Evolutionary conservation across 306 rosid genomes (phyloP), one percentile per base, ranked within the genome.

Genomic region (Argentina anserina): DNA sequence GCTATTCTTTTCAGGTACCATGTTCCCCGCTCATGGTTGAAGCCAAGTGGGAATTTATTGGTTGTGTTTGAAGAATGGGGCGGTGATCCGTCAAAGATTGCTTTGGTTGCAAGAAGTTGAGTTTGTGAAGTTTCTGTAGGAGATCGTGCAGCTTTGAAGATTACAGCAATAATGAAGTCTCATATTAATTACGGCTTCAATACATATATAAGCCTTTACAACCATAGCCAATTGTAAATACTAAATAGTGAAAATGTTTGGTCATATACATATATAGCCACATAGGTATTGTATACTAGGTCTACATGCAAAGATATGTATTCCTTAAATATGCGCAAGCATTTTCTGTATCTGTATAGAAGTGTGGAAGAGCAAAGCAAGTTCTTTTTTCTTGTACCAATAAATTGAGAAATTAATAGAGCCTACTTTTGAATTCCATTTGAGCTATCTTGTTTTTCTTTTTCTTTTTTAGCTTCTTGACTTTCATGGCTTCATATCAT

Each of bases 61-160:
- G 95, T 91, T 34, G 87, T 94, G 82, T 90, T 94, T 53, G 99
- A 94, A 76, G 99, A 94, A 81, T 87, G 79, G 91, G 99, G 99
- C 20, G 97, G 97, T 31, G 92, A 94, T 37, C 91, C 99, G 10
- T 23, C 36, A 11, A 85, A 87, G 77, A 87, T 94, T 70, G 75
- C 93, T 45, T 75, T 94, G 84, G 96, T 87, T 63, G 85, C 76
- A 83, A 85, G 96, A 84, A 36, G 43, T 62, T 62, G 43, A 14
- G 86, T 83, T 68, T 56, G 87, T 65, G 74, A 80, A 80, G 86
- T 80, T 25, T 84, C 86, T 71, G 90, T 90, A 39, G 92, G 89
- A 76, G 92, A 89, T 78, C 83, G 60, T 46, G 58, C 71, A 21
- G 63, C 50, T 52, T 70, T 71, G 80, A 53, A 73, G 49, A 50